Evolutionary conservation across 768 basidiomycete species (phyloP), one percentile per base, ranked within the genome.

Genomic region (Lenzites betulinus): DNA sequence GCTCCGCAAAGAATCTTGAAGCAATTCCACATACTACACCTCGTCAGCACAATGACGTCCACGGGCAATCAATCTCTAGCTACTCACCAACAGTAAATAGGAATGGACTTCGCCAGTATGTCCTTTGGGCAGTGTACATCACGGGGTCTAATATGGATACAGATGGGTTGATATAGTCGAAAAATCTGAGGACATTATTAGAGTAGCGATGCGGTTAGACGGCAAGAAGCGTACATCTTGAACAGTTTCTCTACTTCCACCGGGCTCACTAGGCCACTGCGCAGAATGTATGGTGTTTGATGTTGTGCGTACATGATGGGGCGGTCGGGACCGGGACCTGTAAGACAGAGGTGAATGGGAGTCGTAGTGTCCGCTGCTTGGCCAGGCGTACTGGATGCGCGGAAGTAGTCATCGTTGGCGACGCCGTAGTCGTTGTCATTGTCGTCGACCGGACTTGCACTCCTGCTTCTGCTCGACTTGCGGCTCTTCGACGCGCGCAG

Each of bases 11-110:
- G 73, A 89, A 94, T 59, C 93, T 80, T 13, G 93, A 93, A 6
- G 94, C 86, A 57, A 95, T 84, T 2, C 92, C 93, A 70, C 94
- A 96, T 41, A 97, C 90, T 92, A 47, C 38, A 30, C 28, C 35
- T 46, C 39, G 47, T 9, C 16, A 20, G 11, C 30, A 33, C 51
- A 39, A 25, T 41, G 7, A 22, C 13, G 12, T n/a, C 11, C 15
- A n/a, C 3, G 7, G 16, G 13, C n/a, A 1, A 36, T 33, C 2
- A n/a, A 18, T 15, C 25, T 51, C 8, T 55, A 23, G 46, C 2
- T 64, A 84, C 86, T 83, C 67, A 93, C 91, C 84, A 59, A 93
- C 92, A 33, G 95, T 95, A 74, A 96, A 94, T 38, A 98, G 73
- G 78, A 96, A 96, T 2, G 94, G 92, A 67, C 89, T 92, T 22